Evolutionary conservation across 2,329 filamentous ascomycete species (phyloP).

Genomic region (Curvularia sp.): DNA sequence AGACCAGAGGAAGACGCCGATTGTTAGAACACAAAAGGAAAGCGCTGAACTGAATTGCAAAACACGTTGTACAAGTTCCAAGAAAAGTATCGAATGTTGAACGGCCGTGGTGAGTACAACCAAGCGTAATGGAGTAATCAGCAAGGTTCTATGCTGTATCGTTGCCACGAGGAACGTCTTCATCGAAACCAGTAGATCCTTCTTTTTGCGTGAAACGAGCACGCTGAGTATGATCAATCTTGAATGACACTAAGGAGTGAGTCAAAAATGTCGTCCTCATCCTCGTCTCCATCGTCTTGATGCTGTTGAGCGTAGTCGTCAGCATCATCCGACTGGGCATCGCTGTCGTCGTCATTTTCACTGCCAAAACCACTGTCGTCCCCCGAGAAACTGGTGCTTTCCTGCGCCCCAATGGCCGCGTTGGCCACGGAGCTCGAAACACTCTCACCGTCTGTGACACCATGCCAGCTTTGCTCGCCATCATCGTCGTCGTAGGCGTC

Average conservation of each 20-base stretch:
- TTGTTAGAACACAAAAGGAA: background rate
- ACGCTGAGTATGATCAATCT: slow-evolving; percentile 7
- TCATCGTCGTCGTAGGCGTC: slow-evolving; percentile 38
- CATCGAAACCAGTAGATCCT: background rate
- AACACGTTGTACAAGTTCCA: background rate
- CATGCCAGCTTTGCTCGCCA: slow-evolving; percentile 41
- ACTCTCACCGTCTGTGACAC: slow-evolving; percentile 36
- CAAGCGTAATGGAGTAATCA: too few relatives aligned
- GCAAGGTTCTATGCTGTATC: too few relatives aligned
- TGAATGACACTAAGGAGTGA: slow-evolving; percentile 32
- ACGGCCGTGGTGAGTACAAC: too few relatives aligned
- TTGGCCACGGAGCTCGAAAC: slow-evolving; percentile 31
- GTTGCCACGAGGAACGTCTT: too few relatives aligned
- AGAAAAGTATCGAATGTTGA: too few relatives aligned
- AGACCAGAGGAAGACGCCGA: background rate
- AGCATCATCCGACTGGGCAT: slow-evolving; percentile 19
- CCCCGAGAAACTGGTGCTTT: slow-evolving; percentile 40
- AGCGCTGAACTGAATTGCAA: background rate
- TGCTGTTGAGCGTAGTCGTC: slow-evolving; percentile 17
- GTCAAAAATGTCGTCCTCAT: slow-evolving; percentile 33
- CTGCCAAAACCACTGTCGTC: slow-evolving; percentile 46
- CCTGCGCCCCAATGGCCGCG: slow-evolving; percentile 36
- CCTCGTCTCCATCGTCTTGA: slow-evolving; percentile 20
- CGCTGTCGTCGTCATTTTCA: slow-evolving; percentile 34
- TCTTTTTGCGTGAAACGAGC: background rate